Conservation (phyloP, 495 filamentous ascomycete species). For the Xanthoparmelia taractica region DNA sequence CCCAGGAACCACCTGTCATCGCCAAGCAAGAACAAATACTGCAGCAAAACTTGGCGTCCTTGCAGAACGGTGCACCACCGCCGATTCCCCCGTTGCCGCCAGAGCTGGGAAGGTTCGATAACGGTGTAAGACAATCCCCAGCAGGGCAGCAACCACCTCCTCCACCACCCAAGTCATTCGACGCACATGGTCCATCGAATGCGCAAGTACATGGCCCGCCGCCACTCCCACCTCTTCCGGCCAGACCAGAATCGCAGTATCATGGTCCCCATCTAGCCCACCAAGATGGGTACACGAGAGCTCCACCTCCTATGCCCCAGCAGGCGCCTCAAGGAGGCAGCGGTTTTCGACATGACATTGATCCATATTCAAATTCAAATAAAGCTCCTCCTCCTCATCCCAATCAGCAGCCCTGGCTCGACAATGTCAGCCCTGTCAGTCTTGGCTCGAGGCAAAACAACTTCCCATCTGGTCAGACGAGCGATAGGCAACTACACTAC, state of each 20-base stretch:
- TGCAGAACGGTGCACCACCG: slow-evolving; percentile 47
- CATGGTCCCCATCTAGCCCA: neutral
- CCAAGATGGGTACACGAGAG: slow-evolving; percentile 6
- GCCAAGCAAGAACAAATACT: slow-evolving; percentile 54
- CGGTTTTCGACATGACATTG: neutral
- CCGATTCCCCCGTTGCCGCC: slow-evolving; percentile 65
- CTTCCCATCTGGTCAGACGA: neutral
- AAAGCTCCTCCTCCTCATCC: neutral
- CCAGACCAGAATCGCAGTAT: slow-evolving; percentile 7
- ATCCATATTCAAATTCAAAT: neutral
- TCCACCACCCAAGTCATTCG: slow-evolving; percentile 26
- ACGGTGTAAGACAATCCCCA: slow-evolving; percentile 9
- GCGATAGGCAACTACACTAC: neutral
- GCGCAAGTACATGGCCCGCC: slow-evolving; percentile 12
- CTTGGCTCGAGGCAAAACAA: neutral
- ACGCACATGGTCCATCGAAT: neutral
- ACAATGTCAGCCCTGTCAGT: neutral
- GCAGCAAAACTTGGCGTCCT: slow-evolving; percentile 31
- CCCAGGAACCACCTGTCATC: slow-evolving; percentile 87
- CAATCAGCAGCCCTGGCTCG: neutral
- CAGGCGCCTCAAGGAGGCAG: slow-evolving; percentile 8
- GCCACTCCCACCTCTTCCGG: slow-evolving; percentile 21
- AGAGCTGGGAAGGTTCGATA: slow-evolving; percentile 40
- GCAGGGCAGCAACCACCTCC: slow-evolving; percentile 12
- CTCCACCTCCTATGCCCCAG: slow-evolving; percentile 6